Percentiles rank a stretch among this genome's conserved stretches.
Conservation (phyloP, 208 protist genomes). For the Eutreptiella sp. region DNA sequence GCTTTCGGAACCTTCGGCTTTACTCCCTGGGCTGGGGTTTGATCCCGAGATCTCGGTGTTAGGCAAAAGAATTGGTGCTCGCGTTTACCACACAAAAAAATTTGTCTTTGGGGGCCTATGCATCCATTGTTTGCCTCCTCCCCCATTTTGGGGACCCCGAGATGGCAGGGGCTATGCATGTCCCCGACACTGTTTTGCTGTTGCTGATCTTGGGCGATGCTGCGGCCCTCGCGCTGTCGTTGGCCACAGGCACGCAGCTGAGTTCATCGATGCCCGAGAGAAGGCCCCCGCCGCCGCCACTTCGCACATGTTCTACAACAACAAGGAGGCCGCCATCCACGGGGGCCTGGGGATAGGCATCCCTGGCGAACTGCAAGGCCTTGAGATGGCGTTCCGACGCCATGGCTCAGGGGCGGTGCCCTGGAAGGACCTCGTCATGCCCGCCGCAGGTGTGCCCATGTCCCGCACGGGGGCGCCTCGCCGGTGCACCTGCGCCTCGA, state of each 20-base stretch:
- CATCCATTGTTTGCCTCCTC: too few relatives aligned
- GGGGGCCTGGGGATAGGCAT: conserved; percentile 30
- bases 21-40: too few relatives aligned
- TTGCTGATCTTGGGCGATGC: neutral
- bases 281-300: conserved; percentile 14
- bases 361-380: conserved; percentile 25
- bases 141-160: too few relatives aligned
- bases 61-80: too few relatives aligned
- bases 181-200: neutral
- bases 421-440: conserved; percentile 22
- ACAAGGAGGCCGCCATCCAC: neutral
- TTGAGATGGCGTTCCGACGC: conserved; percentile 12
- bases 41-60: too few relatives aligned
- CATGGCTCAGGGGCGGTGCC: conserved; percentile 22
- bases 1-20: too few relatives aligned
- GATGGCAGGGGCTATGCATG: too few relatives aligned
- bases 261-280: conserved; percentile 35
- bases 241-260: neutral
- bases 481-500: too few relatives aligned
- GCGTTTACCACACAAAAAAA: too few relatives aligned
- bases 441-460: too few relatives aligned
- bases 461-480: too few relatives aligned
- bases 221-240: conserved; percentile 1
- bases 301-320: conserved; percentile 28
- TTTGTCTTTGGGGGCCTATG: too few relatives aligned